Conservation (phyloP, 768 basidiomycete genomes). For the Russula brevipes region DNA sequence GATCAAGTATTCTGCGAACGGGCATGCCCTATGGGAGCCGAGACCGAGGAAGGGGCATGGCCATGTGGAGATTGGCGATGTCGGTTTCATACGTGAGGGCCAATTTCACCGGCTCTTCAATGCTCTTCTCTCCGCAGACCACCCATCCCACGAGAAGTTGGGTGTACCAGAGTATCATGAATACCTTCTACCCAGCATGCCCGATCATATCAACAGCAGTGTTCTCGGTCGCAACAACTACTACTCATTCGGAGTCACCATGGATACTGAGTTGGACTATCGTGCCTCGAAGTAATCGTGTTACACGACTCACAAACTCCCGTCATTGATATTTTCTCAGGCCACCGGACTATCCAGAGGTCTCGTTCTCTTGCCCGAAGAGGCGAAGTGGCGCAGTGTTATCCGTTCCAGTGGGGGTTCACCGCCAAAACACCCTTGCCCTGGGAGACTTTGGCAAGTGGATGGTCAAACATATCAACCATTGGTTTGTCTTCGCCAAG, state of each 20-base stretch:
- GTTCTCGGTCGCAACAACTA: not conserved
- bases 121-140: constrained; percentile 6
- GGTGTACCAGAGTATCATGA: constrained; percentile 11
- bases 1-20: constrained; percentile 5
- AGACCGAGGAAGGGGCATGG: constrained; percentile 1
- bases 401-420: not conserved
- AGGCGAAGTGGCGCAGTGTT: not conserved
- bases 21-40: constrained; percentile 23
- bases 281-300: not conserved
- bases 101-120: constrained; percentile 25
- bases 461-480: not conserved
- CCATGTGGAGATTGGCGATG: constrained; percentile 23
- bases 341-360: not conserved
- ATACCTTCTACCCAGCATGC: not conserved
- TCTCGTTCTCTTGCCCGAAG: not conserved
- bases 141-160: constrained; percentile 7
- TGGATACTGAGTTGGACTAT: not conserved
- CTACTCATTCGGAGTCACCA: not conserved
- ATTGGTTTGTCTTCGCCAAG: not conserved
- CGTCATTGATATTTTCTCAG: not conserved
- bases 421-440: not conserved
- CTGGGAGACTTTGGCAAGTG: not conserved
- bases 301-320: not conserved
- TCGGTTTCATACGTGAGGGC: constrained; percentile 24
- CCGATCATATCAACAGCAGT: not conserved